Conservation (phyloP, 768 basidiomycete species). For the Trametes meyenii region DNA sequence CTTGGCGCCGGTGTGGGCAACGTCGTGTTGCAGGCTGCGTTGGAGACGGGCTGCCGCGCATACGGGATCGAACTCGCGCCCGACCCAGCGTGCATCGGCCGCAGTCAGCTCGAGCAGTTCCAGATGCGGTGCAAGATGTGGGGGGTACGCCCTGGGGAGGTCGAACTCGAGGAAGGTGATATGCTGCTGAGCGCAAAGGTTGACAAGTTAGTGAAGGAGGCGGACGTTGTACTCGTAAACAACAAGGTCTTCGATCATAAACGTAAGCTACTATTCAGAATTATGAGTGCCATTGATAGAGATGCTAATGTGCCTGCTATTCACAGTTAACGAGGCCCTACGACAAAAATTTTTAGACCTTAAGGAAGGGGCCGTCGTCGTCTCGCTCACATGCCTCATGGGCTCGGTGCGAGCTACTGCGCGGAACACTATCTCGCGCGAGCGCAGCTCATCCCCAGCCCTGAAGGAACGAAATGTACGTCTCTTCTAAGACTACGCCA, state of each 20-base stretch:
- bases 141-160: constrained; percentile 76
- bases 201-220: constrained; percentile 68
- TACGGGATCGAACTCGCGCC: constrained; percentile 75
- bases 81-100: constrained; percentile 80
- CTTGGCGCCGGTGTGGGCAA: constrained; percentile 66
- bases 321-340: constrained; percentile 81
- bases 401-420: constrained; percentile 76
- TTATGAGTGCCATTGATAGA: neutral
- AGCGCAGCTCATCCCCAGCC: constrained; percentile 21
- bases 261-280: constrained; percentile 45
- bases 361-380: constrained; percentile 88
- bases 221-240: constrained; percentile 91
- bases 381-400: constrained; percentile 87
- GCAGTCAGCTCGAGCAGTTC: constrained; percentile 74
- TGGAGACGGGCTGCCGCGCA: constrained; percentile 53
- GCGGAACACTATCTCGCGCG: constrained; percentile 58
- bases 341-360: constrained; percentile 91
- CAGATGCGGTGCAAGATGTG: constrained; percentile 84
- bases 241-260: constrained; percentile 82
- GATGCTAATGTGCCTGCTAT: constrained; percentile 3
- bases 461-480: constrained; percentile 23
- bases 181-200: constrained; percentile 75
- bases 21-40: constrained; percentile 55
- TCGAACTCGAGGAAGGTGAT: constrained; percentile 83
- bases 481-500: neutral